These are phyloP conservation scores for Sugiyamaella qingdaonensis DNA, from an alignment of 805 yeast species.

Conservation along the genomic window DNA sequence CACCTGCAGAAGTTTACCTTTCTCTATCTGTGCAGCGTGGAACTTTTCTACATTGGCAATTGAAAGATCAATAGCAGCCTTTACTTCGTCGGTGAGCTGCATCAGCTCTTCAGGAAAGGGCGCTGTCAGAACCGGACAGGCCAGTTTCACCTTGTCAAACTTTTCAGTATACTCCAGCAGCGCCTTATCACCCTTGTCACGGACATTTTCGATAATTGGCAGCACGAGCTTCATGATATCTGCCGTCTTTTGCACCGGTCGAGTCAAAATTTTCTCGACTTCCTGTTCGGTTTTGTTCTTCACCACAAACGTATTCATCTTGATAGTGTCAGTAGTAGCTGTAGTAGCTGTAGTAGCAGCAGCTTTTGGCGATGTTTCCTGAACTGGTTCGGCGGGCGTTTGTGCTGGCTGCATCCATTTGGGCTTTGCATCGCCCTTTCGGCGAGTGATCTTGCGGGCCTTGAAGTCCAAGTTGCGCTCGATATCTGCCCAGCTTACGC, in stretches of 20 bases:
- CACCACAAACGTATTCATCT: constrained; percentile 48
- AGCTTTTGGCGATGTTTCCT: constrained; percentile 15
- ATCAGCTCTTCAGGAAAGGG: constrained; percentile 82
- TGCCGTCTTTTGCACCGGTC: constrained; percentile 94
- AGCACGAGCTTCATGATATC: constrained; percentile 89
- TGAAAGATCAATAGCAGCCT: constrained; percentile 82
- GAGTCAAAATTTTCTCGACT: constrained; percentile 61
- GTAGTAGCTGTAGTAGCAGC: constrained; percentile 20
- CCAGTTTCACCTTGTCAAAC: constrained; percentile 78
- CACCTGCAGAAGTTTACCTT: constrained; percentile 64
- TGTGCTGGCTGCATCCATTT: constrained; percentile 46
- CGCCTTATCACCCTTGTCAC: constrained; percentile 76
- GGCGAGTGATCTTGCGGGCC: constrained; percentile 79
- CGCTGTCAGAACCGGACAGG: constrained; percentile 72
- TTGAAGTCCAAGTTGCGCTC: constrained; percentile 82
- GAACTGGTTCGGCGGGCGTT: constrained; percentile 14
- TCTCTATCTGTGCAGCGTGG: constrained; percentile 76
- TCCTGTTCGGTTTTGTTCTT: constrained; percentile 38
- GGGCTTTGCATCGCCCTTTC: constrained; percentile 94
- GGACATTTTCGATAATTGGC: constrained; percentile 82
- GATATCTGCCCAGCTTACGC: constrained; percentile 74
- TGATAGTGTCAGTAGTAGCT: constrained; percentile 32
- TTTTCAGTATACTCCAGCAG: constrained; percentile 83
- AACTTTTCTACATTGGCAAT: constrained; percentile 83
- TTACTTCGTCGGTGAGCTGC: constrained; percentile 68